phyloP scores from a whole-genome alignment of 768 basidiomycete species.

The Agrocybe pediades region DNA sequence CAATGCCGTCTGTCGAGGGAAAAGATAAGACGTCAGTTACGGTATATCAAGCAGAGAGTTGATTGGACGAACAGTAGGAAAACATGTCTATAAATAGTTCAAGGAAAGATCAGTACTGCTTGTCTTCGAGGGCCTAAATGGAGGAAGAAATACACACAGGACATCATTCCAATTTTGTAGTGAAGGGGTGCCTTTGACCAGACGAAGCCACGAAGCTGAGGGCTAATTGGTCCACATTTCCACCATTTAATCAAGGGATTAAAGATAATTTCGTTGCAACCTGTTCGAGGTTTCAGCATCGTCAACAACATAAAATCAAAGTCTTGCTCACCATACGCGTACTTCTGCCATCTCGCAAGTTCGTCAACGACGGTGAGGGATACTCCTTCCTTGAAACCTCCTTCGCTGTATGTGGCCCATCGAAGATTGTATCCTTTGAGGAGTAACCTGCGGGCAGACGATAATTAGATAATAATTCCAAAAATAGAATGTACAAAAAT shows the following conservation, averaged over 20 bases:
- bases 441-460: no score
- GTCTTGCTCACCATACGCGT: slow-evolving; percentile 45
- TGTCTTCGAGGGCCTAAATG: slow-evolving; percentile 1
- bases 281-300: slow-evolving; percentile 25
- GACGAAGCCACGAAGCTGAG: slow-evolving; percentile 70
- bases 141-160: slow-evolving; percentile 42
- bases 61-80: slow-evolving; percentile 39
- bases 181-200: slow-evolving; percentile 78
- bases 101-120: slow-evolving; percentile 2
- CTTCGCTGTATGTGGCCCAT: slow-evolving; percentile 83
- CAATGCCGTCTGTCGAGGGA: slow-evolving; percentile 53
- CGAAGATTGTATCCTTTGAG: slow-evolving; percentile 72
- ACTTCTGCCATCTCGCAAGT: slow-evolving; percentile 88
- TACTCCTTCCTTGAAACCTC: slow-evolving; percentile 90
- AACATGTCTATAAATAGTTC: slow-evolving; percentile 41
- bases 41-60: slow-evolving; percentile 1
- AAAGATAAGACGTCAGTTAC: not conserved
- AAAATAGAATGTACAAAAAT: no score
- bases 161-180: slow-evolving; percentile 82
- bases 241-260: slow-evolving; percentile 82
- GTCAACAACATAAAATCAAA: not conserved
- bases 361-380: slow-evolving; percentile 87
- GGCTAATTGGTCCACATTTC: slow-evolving; percentile 75
- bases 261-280: slow-evolving; percentile 81
- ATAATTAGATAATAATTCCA: no score